phyloP scores from a whole-genome alignment of 495 filamentous ascomycete species.

The Penicillium riverlandense region DNA sequence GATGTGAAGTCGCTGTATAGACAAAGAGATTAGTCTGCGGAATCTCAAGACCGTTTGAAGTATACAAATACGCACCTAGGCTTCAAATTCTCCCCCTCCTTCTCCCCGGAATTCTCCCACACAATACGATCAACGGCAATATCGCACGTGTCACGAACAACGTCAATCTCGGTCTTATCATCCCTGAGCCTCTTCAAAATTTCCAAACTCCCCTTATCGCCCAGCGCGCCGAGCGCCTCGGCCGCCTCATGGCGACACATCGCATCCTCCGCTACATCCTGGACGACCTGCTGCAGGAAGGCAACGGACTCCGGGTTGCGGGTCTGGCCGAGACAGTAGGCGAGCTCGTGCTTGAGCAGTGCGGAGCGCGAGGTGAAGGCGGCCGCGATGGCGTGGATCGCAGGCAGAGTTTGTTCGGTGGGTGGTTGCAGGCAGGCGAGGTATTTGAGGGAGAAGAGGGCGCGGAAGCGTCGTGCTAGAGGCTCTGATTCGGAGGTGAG shows the following conservation, averaged over 20 bases:
- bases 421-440: slow-evolving; percentile 64
- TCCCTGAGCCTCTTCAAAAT: slow-evolving; percentile 66
- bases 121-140: slow-evolving; percentile 90
- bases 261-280: slow-evolving; percentile 70
- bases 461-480: slow-evolving; percentile 87
- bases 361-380: slow-evolving; percentile 79
- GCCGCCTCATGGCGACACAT: slow-evolving; percentile 98
- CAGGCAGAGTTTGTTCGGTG: slow-evolving; percentile 55
- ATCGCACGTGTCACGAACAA: slow-evolving; percentile 93
- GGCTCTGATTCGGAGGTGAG: slow-evolving; percentile 72
- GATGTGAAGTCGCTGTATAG: slow-evolving; percentile 77
- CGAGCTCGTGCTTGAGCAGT: slow-evolving; percentile 88
- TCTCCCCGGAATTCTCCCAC: slow-evolving; percentile 76
- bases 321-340: slow-evolving; percentile 94
- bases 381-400: slow-evolving; percentile 89
- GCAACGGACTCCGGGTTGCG: slow-evolving; percentile 66
- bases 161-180: slow-evolving; percentile 60
- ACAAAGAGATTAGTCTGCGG: slow-evolving; percentile 6
- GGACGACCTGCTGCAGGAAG: slow-evolving; percentile 67
- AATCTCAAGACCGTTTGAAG: background rate
- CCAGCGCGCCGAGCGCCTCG: slow-evolving; percentile 88
- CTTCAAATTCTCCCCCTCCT: slow-evolving; percentile 65
- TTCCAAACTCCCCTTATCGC: slow-evolving; percentile 60
- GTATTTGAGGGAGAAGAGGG: slow-evolving; percentile 95
- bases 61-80: slow-evolving; percentile 51